phyloP scores from a whole-genome alignment of 768 basidiomycete genomes.

The Lactarius hengduanensis region DNA sequence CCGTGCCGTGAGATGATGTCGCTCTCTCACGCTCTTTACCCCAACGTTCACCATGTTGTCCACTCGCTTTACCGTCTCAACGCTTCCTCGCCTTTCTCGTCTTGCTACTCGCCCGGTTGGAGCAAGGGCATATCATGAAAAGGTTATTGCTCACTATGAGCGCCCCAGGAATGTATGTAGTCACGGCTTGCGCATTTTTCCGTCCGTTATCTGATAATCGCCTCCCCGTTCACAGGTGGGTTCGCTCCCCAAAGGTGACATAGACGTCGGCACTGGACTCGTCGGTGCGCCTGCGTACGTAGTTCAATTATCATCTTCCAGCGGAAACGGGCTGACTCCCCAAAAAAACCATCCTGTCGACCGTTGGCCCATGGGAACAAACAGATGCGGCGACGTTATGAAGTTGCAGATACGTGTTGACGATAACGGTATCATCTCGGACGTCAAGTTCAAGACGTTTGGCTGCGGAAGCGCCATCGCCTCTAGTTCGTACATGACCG shows the following conservation, averaged over 20 bases:
- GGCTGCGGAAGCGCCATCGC: slow-evolving; percentile 99
- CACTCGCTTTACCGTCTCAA: slow-evolving; percentile 48
- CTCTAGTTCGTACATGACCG: slow-evolving; percentile 97
- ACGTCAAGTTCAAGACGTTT: slow-evolving; percentile 99
- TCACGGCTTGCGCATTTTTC: slow-evolving; percentile 33
- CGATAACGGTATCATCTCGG: slow-evolving; percentile 91
- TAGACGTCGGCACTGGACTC: slow-evolving; percentile 94
- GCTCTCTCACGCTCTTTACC: slow-evolving; percentile 17
- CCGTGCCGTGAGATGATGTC: neutral
- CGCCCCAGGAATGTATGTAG: slow-evolving; percentile 88
- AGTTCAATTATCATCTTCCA: slow-evolving; percentile 11
- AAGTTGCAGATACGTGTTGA: slow-evolving; percentile 98
- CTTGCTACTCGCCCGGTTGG: slow-evolving; percentile 48
- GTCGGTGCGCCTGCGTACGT: slow-evolving; percentile 96
- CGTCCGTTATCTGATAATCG: slow-evolving; percentile 58
- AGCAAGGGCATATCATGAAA: slow-evolving; percentile 85
- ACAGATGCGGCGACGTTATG: slow-evolving; percentile 97
- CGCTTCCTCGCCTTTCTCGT: slow-evolving; percentile 44
- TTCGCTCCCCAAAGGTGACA: slow-evolving; percentile 87
- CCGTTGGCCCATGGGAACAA: neutral
- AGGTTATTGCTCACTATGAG: slow-evolving; percentile 98
- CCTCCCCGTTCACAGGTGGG: slow-evolving; percentile 66
- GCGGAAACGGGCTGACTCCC: slow-evolving; percentile 23
- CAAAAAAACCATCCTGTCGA: neutral
- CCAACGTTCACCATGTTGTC: slow-evolving; percentile 65